A percentile compares a stretch with the other conserved stretches of the same genome.
Conservation (phyloP, 2,329 filamentous ascomycete species). For the Monilinia fructicola region DNA sequence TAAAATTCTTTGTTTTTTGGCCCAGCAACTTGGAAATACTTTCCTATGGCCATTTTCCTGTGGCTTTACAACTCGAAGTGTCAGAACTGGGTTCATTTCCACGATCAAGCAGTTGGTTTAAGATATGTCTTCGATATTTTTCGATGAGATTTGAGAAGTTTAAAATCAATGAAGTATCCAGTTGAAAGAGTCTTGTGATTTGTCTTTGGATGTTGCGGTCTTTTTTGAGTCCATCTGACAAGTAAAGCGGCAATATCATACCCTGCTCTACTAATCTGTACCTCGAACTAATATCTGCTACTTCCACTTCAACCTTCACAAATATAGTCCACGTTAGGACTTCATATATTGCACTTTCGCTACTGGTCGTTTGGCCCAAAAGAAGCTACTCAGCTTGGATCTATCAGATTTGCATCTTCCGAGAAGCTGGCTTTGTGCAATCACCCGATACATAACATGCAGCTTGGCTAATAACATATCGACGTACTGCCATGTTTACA, state of each 20-base stretch:
- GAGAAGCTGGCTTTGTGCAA: conserved; percentile 15
- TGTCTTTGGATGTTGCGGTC: neutral
- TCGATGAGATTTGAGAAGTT: neutral
- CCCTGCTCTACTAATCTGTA: neutral
- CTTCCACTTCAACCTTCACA: neutral
- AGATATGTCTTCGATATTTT: neutral
- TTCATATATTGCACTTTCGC: neutral
- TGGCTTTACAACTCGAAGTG: neutral
- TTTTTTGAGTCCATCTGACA: neutral
- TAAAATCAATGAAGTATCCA: neutral
- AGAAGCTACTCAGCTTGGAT: neutral
- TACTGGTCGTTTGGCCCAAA: neutral
- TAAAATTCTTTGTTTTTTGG: neutral
- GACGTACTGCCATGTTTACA: conserved; percentile 8
- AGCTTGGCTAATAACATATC: neutral
- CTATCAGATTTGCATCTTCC: neutral
- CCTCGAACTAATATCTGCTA: neutral
- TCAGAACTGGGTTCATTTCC: no score
- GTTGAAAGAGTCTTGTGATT: neutral
- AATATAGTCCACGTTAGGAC: neutral
- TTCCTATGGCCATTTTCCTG: neutral
- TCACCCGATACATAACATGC: conserved; percentile 11
- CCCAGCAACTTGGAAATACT: neutral
- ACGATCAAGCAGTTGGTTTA: neutral
- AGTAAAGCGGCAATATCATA: neutral